A percentile compares a stretch with the other conserved stretches of the same genome.
Conservation (phyloP, 108 stramenopile species). For the Cylindrotheca closterium region DNA sequence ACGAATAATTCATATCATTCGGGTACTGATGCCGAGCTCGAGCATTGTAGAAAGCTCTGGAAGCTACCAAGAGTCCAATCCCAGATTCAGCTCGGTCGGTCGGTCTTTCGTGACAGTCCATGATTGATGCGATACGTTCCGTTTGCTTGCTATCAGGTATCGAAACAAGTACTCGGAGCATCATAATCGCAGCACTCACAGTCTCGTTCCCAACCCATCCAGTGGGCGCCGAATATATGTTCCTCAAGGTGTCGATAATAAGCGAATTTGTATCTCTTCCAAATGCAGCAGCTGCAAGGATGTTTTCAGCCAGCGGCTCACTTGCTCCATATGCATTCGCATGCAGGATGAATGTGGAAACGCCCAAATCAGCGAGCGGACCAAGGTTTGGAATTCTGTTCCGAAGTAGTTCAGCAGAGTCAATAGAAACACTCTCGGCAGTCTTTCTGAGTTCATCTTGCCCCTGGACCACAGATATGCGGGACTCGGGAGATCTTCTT, state of each 20-base stretch:
- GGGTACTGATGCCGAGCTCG: conserved; percentile 29
- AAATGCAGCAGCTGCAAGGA: conserved; percentile 53
- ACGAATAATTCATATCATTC: conserved; percentile 41
- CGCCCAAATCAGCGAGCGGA: conserved; percentile 43
- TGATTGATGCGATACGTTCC: conserved; percentile 55
- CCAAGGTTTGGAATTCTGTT: conserved; percentile 25
- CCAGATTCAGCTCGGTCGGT: conserved; percentile 23
- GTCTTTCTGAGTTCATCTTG: conserved; percentile 27
- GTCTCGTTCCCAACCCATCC: conserved; percentile 55
- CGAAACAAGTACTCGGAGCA: conserved; percentile 51
- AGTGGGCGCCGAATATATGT: conserved; percentile 40
- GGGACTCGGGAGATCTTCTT: conserved; percentile 27
- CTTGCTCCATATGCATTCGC: conserved; percentile 27
- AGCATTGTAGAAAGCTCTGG: conserved; percentile 31
- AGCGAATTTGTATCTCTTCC: conserved; percentile 36
- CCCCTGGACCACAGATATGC: conserved; percentile 23
- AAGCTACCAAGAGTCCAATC: conserved; percentile 50
- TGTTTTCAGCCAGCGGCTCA: conserved; percentile 55
- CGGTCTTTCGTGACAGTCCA: conserved; percentile 39
- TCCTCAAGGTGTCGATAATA: conserved; percentile 41
- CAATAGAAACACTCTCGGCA: conserved; percentile 70
- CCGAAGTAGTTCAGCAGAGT: conserved; percentile 35
- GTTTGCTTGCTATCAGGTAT: conserved; percentile 65
- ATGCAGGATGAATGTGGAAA: conserved; percentile 25
- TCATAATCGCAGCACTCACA: conserved; percentile 31